phyloP scores from a whole-genome alignment of 768 basidiomycete species.

The Pulveroboletus ravenelii region DNA sequence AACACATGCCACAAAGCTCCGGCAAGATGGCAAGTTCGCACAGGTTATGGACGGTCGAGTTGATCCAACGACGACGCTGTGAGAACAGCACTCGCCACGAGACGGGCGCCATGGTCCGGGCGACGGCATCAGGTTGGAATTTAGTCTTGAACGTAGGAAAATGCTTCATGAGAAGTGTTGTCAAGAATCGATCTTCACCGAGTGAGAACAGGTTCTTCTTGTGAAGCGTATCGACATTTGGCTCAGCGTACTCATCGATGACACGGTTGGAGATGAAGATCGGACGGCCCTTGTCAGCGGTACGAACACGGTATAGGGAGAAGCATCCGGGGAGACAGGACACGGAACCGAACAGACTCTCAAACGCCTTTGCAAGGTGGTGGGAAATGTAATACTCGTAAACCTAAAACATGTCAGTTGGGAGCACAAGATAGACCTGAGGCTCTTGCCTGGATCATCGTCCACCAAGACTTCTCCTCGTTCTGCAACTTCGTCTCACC shows the following conservation, averaged over 20 bases:
- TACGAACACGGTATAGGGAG: constrained; percentile 65
- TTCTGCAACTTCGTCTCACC: constrained; percentile 68
- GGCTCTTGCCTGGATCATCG: constrained; percentile 60
- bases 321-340: constrained; percentile 74
- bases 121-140: constrained; percentile 59
- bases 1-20: constrained; percentile 63
- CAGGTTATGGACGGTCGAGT: constrained; percentile 66
- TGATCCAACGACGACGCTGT: constrained; percentile 70
- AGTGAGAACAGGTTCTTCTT: constrained; percentile 68
- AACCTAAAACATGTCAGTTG: constrained; percentile 35
- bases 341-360: constrained; percentile 64
- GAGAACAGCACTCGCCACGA: constrained; percentile 58
- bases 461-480: constrained; percentile 68
- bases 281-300: constrained; percentile 67
- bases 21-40: constrained; percentile 60
- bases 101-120: constrained; percentile 62
- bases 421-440: neutral
- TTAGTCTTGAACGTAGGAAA: constrained; percentile 68
- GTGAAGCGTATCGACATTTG: constrained; percentile 63
- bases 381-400: constrained; percentile 69
- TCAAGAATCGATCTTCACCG: constrained; percentile 69
- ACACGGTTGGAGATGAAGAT: constrained; percentile 69
- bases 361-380: constrained; percentile 65
- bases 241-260: constrained; percentile 66
- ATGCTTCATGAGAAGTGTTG: constrained; percentile 65